Base-by-base conservation (phyloP, 2,329 filamentous ascomycete genomes). In the Teratosphaeria gauchensis region DNA sequence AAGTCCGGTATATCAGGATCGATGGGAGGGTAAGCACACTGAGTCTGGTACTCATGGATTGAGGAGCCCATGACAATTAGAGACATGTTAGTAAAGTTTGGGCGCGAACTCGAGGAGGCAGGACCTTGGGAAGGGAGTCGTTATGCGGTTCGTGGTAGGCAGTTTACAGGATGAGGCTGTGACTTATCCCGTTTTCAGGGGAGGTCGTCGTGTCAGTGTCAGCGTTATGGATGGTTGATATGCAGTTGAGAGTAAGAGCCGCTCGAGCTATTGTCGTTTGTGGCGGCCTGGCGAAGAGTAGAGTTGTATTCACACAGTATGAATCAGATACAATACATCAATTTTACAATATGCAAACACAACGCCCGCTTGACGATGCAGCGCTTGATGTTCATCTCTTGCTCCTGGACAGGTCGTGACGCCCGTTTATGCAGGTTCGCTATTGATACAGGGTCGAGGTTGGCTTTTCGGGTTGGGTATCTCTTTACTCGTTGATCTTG, bases 401-500 rank as follows among this genome's bases (percentile, higher is more conserved):
- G 30, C 51, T 57, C 59, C 53, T 21, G 51, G 48, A 48, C 4
- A 28, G 52, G 42, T 31, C 16, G 24, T 53, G 28, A 31, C 28
- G 32, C 52, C 28, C 28, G 28, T n/a, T 28, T 16, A n/a, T 31
- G 52, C 32, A 31, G 14, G 12, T 16, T 11, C 6, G 63, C 63
- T 69, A 65, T 62, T 65, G 60, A 57, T 66, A 67, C 64, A 69
- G 51, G 19, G 48, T 53, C 38, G 61, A 58, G 35, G 56, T 48
- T 19, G 42, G 32, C 24, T 28, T 60, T 53, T n/a, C 9, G 14
- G 19, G 21, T 16, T 42, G 19, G 54, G 33, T 9, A 12, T 16
- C 32, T 32, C 16, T 62, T 33, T 89, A 96, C 83, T 97, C 92
- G 79, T 90, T 96, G 84, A 99, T 96, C 88, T 97, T 99, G 76